Conservation (phyloP, 441 rosid genomes). For the Gossypium davidsonii region DNA sequence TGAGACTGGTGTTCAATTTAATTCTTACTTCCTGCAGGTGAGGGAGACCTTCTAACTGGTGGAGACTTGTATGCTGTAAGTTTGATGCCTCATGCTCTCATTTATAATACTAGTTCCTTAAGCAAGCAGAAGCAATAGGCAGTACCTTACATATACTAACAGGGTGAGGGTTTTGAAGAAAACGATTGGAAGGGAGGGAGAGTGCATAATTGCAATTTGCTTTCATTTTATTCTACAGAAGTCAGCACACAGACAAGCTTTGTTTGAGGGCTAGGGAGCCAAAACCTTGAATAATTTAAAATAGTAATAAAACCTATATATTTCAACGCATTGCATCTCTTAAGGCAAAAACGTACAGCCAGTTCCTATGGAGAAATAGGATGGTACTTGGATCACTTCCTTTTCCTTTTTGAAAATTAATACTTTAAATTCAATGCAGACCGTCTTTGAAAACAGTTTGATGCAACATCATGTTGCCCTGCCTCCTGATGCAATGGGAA, state of each 20-base stretch:
- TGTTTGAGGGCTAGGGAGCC: neutral
- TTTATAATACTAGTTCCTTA: neutral
- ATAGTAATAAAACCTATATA: neutral
- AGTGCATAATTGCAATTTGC: neutral
- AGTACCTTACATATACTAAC: neutral
- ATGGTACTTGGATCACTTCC: neutral
- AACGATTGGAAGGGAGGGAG: neutral
- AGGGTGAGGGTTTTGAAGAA: neutral
- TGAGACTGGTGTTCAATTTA: neutral
- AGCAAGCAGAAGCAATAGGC: neutral
- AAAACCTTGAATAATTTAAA: neutral
- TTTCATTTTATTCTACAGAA: neutral
- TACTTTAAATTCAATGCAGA: slow-evolving; percentile 43
- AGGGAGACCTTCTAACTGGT: slow-evolving; percentile 94
- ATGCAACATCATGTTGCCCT: slow-evolving; percentile 87
- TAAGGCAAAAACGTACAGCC: neutral
- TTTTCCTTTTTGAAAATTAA: slow-evolving; percentile 4
- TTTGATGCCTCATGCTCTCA: slow-evolving; percentile 20
- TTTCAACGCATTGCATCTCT: neutral
- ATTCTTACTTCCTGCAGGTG: slow-evolving; percentile 44
- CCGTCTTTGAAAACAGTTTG: slow-evolving; percentile 88
- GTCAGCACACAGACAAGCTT: neutral
- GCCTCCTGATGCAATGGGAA: slow-evolving; percentile 98
- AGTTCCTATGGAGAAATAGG: neutral
- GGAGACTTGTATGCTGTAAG: slow-evolving; percentile 98